phyloP scores from a whole-genome alignment of 225 moss, liverwort and hornwort species.

The Asterella californica region DNA sequence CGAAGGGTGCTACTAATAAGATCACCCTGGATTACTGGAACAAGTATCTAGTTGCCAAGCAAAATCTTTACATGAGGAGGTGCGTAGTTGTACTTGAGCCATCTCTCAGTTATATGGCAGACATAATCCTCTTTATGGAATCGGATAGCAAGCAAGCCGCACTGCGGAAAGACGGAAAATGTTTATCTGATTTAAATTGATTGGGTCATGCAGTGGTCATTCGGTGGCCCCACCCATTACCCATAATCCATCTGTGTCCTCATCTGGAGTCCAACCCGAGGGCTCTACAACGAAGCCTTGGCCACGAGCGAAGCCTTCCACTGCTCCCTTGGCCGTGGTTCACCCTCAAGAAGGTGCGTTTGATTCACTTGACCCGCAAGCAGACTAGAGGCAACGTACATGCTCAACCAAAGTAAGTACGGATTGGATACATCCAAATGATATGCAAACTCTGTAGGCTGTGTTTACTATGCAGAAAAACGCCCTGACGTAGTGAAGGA shows the following conservation, averaged over 20 bases:
- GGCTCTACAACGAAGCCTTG: conserved; percentile 19
- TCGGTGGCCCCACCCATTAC: conserved; percentile 19
- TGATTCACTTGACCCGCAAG: background rate
- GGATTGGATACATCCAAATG: background rate
- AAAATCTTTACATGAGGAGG: conserved; percentile 79
- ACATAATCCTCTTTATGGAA: background rate
- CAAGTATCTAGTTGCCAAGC: conserved; percentile 85
- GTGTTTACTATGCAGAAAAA: conserved; percentile 8
- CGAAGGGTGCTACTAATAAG: conserved; percentile 60
- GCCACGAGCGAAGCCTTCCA: conserved; percentile 27
- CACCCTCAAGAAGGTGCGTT: conserved; percentile 34
- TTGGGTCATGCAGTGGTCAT: conserved; percentile 30
- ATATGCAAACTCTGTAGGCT: background rate
- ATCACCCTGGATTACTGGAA: conserved; percentile 78
- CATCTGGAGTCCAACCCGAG: background rate
- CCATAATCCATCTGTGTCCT: background rate
- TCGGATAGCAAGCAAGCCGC: background rate
- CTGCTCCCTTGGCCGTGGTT: conserved; percentile 14
- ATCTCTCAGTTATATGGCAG: background rate
- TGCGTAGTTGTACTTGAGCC: conserved; percentile 16
- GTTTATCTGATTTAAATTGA: background rate
- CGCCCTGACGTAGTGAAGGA: conserved; percentile 35
- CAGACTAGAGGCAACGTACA: background rate
- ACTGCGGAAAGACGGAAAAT: background rate
- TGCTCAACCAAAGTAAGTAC: background rate